Evolutionary conservation across 1,284 basidiomycete genomes (phyloP).

Genomic region (Leccinum pachyderme): DNA sequence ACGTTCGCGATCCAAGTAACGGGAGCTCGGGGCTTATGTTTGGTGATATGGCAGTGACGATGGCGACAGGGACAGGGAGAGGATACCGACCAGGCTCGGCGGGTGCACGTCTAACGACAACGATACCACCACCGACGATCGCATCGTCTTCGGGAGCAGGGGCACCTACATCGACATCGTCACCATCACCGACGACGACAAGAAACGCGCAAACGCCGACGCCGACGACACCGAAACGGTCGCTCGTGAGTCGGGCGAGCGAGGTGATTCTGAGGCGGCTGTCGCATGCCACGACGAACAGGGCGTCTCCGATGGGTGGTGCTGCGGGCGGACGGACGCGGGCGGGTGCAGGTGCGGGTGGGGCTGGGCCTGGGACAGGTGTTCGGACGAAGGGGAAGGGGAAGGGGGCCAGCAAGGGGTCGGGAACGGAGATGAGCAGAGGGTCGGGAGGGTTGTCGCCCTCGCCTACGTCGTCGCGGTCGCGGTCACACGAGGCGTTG

Average conservation of each 20-base stretch:
- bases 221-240: constrained; percentile 6
- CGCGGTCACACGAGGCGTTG: constrained; percentile 1
- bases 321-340: too few species aligned
- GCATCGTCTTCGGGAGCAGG: not conserved
- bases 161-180: not conserved
- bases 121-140: not conserved
- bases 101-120: constrained; percentile 20
- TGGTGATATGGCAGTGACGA: not conserved
- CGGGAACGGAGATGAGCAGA: not conserved
- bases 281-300: constrained; percentile 18
- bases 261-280: constrained; percentile 27
- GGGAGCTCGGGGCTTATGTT: not conserved
- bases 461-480: not conserved
- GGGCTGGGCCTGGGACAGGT: not conserved
- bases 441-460: not conserved
- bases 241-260: constrained; percentile 28
- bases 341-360: too few species aligned
- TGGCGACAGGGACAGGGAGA: not conserved
- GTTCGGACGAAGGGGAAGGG: not conserved
- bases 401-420: not conserved
- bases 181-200: not conserved
- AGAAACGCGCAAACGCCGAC: not conserved
- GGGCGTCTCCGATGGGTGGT: not conserved
- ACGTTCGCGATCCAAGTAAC: constrained; percentile 6
- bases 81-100: constrained; percentile 23